Conservation (phyloP, 768 basidiomycete genomes). For the Suillus bovinus region DNA sequence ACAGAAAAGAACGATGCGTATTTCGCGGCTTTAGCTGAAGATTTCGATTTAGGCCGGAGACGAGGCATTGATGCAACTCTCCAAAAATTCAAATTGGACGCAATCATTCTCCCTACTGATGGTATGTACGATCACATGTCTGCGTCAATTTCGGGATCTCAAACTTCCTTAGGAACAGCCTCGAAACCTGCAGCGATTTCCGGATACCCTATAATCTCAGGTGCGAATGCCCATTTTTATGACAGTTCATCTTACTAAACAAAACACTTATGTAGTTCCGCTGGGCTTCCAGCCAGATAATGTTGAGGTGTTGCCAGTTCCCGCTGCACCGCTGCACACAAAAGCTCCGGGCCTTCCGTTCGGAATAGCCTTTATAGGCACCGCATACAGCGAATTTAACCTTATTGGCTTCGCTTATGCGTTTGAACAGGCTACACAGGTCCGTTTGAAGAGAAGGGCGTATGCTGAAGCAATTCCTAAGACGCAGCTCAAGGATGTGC, state of each 20-base stretch:
- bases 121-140: slow-evolving; percentile 22
- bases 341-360: slow-evolving; percentile 53
- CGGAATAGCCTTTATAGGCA: slow-evolving; percentile 62
- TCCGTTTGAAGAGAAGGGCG: slow-evolving; percentile 47
- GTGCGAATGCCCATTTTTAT: slow-evolving; percentile 31
- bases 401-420: slow-evolving; percentile 62
- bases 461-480: slow-evolving; percentile 54
- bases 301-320: slow-evolving; percentile 38
- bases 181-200: slow-evolving; percentile 49
- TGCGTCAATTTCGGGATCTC: not conserved
- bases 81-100: slow-evolving; percentile 47
- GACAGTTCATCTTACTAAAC: slow-evolving; percentile 8
- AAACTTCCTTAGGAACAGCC: slow-evolving; percentile 23
- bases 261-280: slow-evolving; percentile 43
- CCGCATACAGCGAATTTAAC: slow-evolving; percentile 58
- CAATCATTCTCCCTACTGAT: slow-evolving; percentile 49
- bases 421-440: slow-evolving; percentile 65
- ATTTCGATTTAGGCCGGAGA: slow-evolving; percentile 50
- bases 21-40: slow-evolving; percentile 44
- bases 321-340: slow-evolving; percentile 41
- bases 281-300: slow-evolving; percentile 58
- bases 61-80: slow-evolving; percentile 57
- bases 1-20: slow-evolving; percentile 41
- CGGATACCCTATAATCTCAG: slow-evolving; percentile 67
- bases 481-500: slow-evolving; percentile 46